Percentiles rank a stretch among this genome's conserved stretches.
phyloP scores from a whole-genome alignment of 2,329 filamentous ascomycete species.

The Phaeosphaeriaceae sp. region DNA sequence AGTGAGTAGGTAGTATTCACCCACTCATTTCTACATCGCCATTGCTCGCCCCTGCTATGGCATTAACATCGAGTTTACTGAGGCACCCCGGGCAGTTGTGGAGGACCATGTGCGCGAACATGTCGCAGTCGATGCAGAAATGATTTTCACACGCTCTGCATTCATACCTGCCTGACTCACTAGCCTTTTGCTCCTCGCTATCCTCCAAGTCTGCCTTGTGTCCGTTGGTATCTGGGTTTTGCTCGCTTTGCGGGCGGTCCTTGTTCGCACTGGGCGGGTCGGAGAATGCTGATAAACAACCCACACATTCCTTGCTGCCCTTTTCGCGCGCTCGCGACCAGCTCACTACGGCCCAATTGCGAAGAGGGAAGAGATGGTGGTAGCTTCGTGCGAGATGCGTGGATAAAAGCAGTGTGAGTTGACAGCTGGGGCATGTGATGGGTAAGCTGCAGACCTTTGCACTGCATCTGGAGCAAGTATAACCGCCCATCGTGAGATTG shows the following conservation, averaged over 20 bases:
- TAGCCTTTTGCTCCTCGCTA: constrained; percentile 58
- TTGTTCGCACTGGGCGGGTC: constrained; percentile 22
- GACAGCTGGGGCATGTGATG: constrained; percentile 88
- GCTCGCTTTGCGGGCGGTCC: constrained; percentile 15
- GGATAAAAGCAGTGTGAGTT: constrained; percentile 89
- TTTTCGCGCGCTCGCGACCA: constrained; percentile 72
- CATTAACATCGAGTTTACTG: constrained; percentile 40
- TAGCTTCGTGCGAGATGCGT: constrained; percentile 61
- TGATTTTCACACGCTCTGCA: constrained; percentile 87
- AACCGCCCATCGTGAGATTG: constrained; percentile 80
- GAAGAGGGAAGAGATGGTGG: constrained; percentile 58
- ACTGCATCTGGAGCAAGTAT: constrained; percentile 86
- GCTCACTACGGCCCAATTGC: constrained; percentile 88
- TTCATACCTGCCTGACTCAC: constrained; percentile 86
- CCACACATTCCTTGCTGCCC: constrained; percentile 69
- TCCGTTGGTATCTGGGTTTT: constrained; percentile 19
- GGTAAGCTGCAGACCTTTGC: constrained; percentile 90
- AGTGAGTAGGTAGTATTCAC: constrained; percentile 1
- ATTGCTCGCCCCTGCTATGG: constrained; percentile 16
- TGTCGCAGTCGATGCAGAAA: constrained; percentile 98
- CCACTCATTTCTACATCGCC: constrained; percentile 41
- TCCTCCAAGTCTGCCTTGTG: constrained; percentile 34
- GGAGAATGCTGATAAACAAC: constrained; percentile 79
- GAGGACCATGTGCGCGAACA: constrained; percentile 91
- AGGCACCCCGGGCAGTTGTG: constrained; percentile 96